phyloP scores from a whole-genome alignment of 495 filamentous ascomycete genomes.

The Massariosphaeria phaeospora region DNA sequence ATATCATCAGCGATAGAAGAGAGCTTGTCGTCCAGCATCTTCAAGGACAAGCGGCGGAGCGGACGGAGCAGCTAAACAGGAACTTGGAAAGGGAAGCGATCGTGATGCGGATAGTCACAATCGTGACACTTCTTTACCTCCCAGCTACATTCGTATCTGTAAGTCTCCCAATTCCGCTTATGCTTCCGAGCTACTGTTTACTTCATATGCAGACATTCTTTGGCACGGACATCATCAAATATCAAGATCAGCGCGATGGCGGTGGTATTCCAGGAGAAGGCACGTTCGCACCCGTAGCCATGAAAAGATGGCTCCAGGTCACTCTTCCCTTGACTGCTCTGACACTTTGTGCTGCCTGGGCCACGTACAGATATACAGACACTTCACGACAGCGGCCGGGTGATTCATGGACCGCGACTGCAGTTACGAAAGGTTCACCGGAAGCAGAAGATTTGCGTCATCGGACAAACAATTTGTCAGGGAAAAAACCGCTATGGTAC shows the following conservation, averaged over 20 bases:
- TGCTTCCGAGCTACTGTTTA: not conserved
- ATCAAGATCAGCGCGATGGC: conserved; percentile 34
- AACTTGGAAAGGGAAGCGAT: conserved; percentile 43
- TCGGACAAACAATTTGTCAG: too few species aligned
- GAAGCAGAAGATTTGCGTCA: too few species aligned
- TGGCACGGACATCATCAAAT: conserved; percentile 47
- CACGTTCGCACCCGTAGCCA: conserved; percentile 42
- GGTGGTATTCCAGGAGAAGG: too few species aligned
- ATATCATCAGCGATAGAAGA: conserved; percentile 40
- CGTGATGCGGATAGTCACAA: conserved; percentile 43
- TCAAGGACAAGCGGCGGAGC: conserved; percentile 39
- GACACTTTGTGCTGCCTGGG: conserved; percentile 20
- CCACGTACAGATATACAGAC: conserved; percentile 2
- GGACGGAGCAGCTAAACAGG: conserved; percentile 37
- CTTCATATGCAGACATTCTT: conserved; percentile 42
- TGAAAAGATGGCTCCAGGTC: conserved; percentile 45
- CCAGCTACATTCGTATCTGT: conserved; percentile 48
- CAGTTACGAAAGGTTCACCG: not conserved
- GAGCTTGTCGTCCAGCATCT: conserved; percentile 41
- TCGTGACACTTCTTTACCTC: conserved; percentile 45
- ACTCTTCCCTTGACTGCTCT: conserved; percentile 42
- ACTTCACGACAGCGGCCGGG: too few species aligned
- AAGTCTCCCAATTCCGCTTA: conserved; percentile 13
- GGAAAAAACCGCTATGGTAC: too few species aligned
- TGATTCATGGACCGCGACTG: too few species aligned